phyloP scores from a whole-genome alignment of 768 basidiomycete genomes.

The Vararia minispora region DNA sequence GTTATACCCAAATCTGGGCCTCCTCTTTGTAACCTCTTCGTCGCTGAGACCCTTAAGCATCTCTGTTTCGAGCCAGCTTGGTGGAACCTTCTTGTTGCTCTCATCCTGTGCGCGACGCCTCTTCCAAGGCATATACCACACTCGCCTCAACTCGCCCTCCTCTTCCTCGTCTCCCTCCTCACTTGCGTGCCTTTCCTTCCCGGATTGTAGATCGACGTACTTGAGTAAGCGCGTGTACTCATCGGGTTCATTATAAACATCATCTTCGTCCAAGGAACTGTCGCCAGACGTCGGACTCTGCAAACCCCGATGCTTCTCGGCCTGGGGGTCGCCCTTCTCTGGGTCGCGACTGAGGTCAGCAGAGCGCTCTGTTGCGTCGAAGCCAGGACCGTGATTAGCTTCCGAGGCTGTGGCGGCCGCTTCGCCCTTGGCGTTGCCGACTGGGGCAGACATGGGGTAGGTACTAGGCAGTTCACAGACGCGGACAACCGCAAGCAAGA shows the following conservation, averaged over 20 bases:
- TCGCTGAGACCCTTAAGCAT: constrained; percentile 25
- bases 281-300: not conserved
- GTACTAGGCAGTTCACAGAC: too few species aligned
- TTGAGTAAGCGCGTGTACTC: constrained; percentile 14
- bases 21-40: constrained; percentile 23
- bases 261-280: not conserved
- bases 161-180: constrained; percentile 4
- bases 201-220: constrained; percentile 12
- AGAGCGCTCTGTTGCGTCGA: too few species aligned
- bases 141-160: constrained; percentile 18
- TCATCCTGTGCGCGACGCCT: constrained; percentile 20
- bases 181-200: constrained; percentile 6
- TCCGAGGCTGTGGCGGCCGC: not conserved
- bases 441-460: constrained; percentile 9
- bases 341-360: constrained; percentile 5
- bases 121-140: constrained; percentile 39
- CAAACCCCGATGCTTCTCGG: constrained; percentile 6
- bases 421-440: not conserved
- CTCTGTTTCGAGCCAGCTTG: constrained; percentile 31
- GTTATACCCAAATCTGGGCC: constrained; percentile 28
- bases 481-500: too few species aligned
- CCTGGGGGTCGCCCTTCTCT: constrained; percentile 6
- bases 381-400: not conserved
- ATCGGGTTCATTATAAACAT: constrained; percentile 7
- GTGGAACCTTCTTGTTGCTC: constrained; percentile 23